phyloP scores from a whole-genome alignment of 1,284 basidiomycete species.

The Hemileia vastatrix region DNA sequence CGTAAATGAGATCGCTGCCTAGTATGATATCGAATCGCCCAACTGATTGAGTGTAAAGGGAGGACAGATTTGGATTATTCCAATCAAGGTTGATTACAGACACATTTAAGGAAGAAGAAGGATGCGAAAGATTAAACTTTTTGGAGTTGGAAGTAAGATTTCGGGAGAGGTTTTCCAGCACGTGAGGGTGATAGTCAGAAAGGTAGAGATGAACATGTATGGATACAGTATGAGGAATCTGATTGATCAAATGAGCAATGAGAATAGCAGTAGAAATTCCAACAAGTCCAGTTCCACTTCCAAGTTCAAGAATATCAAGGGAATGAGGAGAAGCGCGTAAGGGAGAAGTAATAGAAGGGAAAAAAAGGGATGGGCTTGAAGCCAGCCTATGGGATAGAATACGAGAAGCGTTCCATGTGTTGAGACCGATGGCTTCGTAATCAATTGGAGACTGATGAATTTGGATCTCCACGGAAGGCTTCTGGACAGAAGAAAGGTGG shows the following conservation, averaged over 20 bases:
- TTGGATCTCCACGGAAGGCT: neutral
- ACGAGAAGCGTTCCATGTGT: conserved; percentile 8
- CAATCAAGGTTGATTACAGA: conserved; percentile 4
- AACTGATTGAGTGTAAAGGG: neutral
- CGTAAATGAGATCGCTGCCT: conserved; percentile 12
- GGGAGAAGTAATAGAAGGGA: neutral
- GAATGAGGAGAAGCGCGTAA: neutral
- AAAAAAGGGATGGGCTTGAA: neutral
- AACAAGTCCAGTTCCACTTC: conserved; percentile 9
- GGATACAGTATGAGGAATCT: neutral
- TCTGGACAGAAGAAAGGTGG: too few species aligned
- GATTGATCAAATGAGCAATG: neutral
- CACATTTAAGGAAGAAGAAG: conserved; percentile 1
- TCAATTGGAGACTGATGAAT: conserved; percentile 5
- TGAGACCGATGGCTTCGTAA: conserved; percentile 6
- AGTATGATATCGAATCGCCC: conserved; percentile 5
- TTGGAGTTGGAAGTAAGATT: neutral
- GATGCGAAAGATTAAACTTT: neutral
- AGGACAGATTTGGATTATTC: conserved; percentile 3
- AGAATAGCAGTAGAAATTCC: conserved; percentile 4
- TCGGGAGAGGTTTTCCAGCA: conserved; percentile 1
- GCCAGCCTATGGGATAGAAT: conserved; percentile 6
- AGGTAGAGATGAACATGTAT: conserved; percentile 12
- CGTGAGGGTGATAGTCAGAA: conserved; percentile 15
- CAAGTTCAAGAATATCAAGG: conserved; percentile 8